A percentile compares a stretch with the other conserved stretches of the same genome.
phyloP scores from a whole-genome alignment of 2,329 filamentous ascomycete species.

The Hypoxylon rubiginosum region DNA sequence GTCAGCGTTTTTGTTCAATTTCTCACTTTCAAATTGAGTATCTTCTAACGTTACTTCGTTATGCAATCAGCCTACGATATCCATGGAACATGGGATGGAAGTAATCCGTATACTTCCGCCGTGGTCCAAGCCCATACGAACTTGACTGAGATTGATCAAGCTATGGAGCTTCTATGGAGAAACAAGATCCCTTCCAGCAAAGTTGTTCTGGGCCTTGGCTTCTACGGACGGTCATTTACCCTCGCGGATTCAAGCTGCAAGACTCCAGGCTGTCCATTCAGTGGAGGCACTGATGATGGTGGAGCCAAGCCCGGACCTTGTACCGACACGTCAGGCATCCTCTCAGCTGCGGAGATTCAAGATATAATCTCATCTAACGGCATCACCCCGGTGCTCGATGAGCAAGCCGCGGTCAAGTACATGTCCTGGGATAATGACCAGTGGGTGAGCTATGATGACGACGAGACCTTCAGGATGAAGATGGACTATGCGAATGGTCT shows the following conservation, averaged over 20 bases:
- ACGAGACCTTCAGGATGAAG: constrained; percentile 53
- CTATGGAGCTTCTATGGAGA: constrained; percentile 59
- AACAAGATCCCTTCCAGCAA: constrained; percentile 55
- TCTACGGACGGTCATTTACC: constrained; percentile 53
- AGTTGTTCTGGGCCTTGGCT: constrained; percentile 56
- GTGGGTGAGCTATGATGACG: constrained; percentile 59
- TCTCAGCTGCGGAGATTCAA: too few species aligned
- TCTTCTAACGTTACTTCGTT: too few species aligned
- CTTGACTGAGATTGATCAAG: constrained; percentile 56
- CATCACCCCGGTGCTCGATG: constrained; percentile 45
- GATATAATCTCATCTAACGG: too few species aligned
- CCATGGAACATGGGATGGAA: constrained; percentile 55
- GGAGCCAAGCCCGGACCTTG: too few species aligned
- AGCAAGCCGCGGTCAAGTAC: constrained; percentile 37
- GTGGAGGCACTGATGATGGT: constrained; percentile 23
- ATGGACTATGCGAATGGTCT: constrained; percentile 53
- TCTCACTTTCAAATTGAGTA: too few species aligned
- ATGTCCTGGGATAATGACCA: constrained; percentile 53
- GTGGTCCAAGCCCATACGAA: constrained; percentile 57
- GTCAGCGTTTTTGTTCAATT: too few species aligned
- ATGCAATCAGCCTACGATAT: constrained; percentile 58
- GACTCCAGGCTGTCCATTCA: constrained; percentile 3
- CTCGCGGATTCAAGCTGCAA: constrained; percentile 42
- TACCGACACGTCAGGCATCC: neutral
- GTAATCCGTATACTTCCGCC: constrained; percentile 45